A percentile compares a stretch with the other conserved stretches of the same genome.
phyloP scores from a whole-genome alignment of 306 rosid genomes.

The Vicia sativa region DNA sequence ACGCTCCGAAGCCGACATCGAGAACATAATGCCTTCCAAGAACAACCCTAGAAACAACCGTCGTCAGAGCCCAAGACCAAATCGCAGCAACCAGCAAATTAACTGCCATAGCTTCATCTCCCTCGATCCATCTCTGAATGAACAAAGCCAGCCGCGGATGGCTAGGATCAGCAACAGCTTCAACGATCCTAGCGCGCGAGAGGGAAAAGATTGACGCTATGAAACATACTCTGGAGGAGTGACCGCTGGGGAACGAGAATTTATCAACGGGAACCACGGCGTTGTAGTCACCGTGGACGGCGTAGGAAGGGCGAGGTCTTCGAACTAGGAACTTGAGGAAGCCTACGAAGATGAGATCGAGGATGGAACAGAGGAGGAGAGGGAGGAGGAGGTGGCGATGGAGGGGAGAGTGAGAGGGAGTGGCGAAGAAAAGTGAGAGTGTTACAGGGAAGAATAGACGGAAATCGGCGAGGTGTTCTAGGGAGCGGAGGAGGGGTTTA shows the following conservation, averaged over 20 bases:
- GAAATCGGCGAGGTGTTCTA: constrained; percentile 71
- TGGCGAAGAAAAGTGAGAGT: constrained; percentile 50
- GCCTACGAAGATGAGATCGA: constrained; percentile 61
- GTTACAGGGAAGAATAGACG: constrained; percentile 66
- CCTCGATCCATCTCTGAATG: constrained; percentile 38
- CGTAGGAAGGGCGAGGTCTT: constrained; percentile 69
- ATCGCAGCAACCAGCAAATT: constrained; percentile 34
- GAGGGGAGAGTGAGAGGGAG: constrained; percentile 41
- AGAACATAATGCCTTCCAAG: constrained; percentile 76
- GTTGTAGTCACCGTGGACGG: constrained; percentile 47
- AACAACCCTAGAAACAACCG: constrained; percentile 61
- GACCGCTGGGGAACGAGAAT: constrained; percentile 80
- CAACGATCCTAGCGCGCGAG: constrained; percentile 37
- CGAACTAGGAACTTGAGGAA: constrained; percentile 59
- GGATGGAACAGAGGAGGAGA: constrained; percentile 67
- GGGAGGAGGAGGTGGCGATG: constrained; percentile 51
- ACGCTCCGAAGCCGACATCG: constrained; percentile 51
- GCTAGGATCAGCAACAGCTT: constrained; percentile 25
- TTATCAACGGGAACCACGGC: constrained; percentile 65
- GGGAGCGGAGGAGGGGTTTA: constrained; percentile 45
- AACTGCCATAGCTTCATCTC: constrained; percentile 33
- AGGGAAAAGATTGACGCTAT: constrained; percentile 60
- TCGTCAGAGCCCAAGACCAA: constrained; percentile 60
- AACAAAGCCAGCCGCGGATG: constrained; percentile 29
- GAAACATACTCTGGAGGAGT: constrained; percentile 72